phyloP scores from a whole-genome alignment of 2,329 filamentous ascomycete species.

The Nannizzia gypsea region DNA sequence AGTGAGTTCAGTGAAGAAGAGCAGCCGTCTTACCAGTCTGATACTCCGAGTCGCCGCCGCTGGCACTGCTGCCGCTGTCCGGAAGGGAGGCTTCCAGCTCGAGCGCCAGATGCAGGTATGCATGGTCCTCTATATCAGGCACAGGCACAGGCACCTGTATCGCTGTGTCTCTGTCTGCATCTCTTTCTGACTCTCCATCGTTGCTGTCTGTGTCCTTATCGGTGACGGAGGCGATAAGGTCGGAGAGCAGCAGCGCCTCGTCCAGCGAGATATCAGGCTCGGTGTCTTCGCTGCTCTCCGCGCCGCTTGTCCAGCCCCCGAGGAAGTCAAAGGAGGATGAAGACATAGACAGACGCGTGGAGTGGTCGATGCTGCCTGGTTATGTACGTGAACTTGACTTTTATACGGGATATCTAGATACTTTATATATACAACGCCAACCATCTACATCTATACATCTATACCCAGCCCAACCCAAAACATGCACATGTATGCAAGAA shows the following conservation, averaged over 20 bases:
- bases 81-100: neutral
- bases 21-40: too few species aligned
- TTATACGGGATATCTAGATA: neutral
- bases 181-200: slow-evolving; percentile 10
- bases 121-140: slow-evolving; percentile 3
- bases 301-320: slow-evolving; percentile 6
- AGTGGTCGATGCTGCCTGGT: neutral
- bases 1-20: too few species aligned
- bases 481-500: neutral
- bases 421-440: too few species aligned
- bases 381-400: too few species aligned
- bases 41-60: too few species aligned
- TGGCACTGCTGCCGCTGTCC: too few species aligned
- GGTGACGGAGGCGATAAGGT: slow-evolving; percentile 24
- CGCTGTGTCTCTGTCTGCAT: slow-evolving; percentile 11
- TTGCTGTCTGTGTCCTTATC: slow-evolving; percentile 16
- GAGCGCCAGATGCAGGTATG: neutral
- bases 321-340: neutral
- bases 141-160: slow-evolving; percentile 11
- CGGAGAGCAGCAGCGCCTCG: slow-evolving; percentile 43
- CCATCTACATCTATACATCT: neutral
- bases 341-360: neutral
- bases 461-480: neutral
- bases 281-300: slow-evolving; percentile 41
- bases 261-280: slow-evolving; percentile 50